These are phyloP conservation scores for Lobosporangium transversale DNA, from an alignment of 192 early-diverging fungal species.

Conservation along the genomic window DNA sequence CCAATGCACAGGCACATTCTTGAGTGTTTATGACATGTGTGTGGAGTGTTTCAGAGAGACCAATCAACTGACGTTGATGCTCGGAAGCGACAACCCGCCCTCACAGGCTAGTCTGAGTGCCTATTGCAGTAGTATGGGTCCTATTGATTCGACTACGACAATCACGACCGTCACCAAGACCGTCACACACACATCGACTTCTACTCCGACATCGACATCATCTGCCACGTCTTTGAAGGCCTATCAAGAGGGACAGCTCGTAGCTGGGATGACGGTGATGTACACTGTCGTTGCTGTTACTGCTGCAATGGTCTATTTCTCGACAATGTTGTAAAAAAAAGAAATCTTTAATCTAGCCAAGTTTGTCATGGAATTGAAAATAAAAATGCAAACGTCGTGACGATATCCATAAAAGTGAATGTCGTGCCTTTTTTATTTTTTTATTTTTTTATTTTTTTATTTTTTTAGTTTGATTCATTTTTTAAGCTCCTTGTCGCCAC, in stretches of 20 bases:
- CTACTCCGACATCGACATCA: not conserved
- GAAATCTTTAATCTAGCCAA: too few relatives aligned
- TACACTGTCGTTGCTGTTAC: not conserved
- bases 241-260: not conserved
- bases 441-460: conserved; percentile 1
- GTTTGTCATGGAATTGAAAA: not conserved
- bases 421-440: not conserved
- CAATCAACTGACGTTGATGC: conserved; percentile 23
- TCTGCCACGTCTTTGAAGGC: conserved; percentile 8
- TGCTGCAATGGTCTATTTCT: not conserved
- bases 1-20: conserved; percentile 33
- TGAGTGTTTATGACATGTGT: conserved; percentile 23
- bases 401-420: too few relatives aligned
- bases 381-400: not conserved
- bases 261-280: not conserved
- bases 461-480: not conserved
- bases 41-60: conserved; percentile 44
- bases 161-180: not conserved
- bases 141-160: conserved; percentile 2
- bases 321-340: not conserved
- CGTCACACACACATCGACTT: not conserved
- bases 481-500: too few relatives aligned
- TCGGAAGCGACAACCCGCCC: conserved; percentile 23
- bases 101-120: conserved; percentile 12
- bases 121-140: conserved; percentile 12